A percentile compares a stretch with the other conserved stretches of the same genome.
Evolutionary conservation across 495 filamentous ascomycete genomes (phyloP).

Genomic region (Cudoniella acicularis): DNA sequence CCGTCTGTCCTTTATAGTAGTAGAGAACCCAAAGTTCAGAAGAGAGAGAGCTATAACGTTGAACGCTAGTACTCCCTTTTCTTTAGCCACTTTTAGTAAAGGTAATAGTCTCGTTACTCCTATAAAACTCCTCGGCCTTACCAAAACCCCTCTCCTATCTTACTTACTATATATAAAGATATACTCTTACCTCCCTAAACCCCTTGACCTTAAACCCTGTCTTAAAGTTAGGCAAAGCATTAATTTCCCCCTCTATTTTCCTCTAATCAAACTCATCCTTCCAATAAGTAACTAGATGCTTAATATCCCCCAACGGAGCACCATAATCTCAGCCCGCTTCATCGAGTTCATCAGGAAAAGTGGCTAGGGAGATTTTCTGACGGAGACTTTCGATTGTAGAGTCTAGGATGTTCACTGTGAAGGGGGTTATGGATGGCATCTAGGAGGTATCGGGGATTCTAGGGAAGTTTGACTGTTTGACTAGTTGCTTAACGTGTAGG

Average conservation of each 20-base stretch:
- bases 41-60: not conserved
- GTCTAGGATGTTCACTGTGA: not conserved
- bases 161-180: not conserved
- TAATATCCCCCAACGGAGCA: slow-evolving; percentile 39
- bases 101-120: slow-evolving; percentile 62
- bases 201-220: slow-evolving; percentile 35
- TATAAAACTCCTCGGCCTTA: slow-evolving; percentile 60
- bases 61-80: slow-evolving; percentile 5
- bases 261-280: slow-evolving; percentile 42
- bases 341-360: slow-evolving; percentile 42
- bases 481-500: no score
- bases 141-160: slow-evolving; percentile 28
- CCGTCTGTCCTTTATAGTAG: slow-evolving; percentile 32
- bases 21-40: not conserved
- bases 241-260: slow-evolving; percentile 43
- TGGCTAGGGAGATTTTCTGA: slow-evolving; percentile 33
- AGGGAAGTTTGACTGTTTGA: no score
- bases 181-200: not conserved
- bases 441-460: no score
- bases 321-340: slow-evolving; percentile 40
- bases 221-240: slow-evolving; percentile 51
- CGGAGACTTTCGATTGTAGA: slow-evolving; percentile 26
- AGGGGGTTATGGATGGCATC: not conserved
- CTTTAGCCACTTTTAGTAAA: slow-evolving; percentile 35
- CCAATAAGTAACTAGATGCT: slow-evolving; percentile 39